These are phyloP conservation scores for Xylaria polymorpha DNA, from an alignment of 2,329 filamentous ascomycete species.

Conservation along the genomic window DNA sequence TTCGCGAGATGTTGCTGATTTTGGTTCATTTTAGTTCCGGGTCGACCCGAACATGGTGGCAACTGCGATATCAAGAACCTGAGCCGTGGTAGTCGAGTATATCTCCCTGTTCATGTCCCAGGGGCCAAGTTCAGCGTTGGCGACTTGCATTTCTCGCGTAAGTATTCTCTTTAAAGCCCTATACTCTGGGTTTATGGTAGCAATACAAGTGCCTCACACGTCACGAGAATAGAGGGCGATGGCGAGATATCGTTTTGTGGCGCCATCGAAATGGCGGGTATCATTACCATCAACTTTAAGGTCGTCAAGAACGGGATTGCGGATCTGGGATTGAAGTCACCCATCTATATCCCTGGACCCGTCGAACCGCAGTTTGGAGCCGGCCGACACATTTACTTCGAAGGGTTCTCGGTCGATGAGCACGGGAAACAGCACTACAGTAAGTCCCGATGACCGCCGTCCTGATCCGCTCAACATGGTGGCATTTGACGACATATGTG, in stretches of 20 bases:
- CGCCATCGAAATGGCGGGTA: constrained; percentile 93
- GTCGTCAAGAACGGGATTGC: constrained; percentile 85
- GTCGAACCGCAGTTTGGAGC: constrained; percentile 91
- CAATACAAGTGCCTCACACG: constrained; percentile 16
- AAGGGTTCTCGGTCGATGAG: constrained; percentile 91
- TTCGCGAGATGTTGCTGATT: constrained; percentile 7
- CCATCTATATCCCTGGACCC: constrained; percentile 86
- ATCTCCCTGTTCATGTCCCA: constrained; percentile 85
- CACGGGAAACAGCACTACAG: constrained; percentile 86
- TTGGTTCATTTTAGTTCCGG: constrained; percentile 67
- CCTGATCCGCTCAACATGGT: neutral
- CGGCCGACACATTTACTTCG: constrained; percentile 83
- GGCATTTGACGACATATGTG: neutral
- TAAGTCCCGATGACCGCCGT: constrained; percentile 23
- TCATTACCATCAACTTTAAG: constrained; percentile 90
- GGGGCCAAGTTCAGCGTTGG: constrained; percentile 93
- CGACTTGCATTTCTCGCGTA: constrained; percentile 83
- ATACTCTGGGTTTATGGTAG: neutral
- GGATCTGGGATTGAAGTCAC: constrained; percentile 80
- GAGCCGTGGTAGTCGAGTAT: constrained; percentile 81
- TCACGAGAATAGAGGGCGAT: constrained; percentile 71
- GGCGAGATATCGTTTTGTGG: constrained; percentile 91
- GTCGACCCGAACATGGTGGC: constrained; percentile 86
- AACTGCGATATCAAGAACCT: constrained; percentile 95
- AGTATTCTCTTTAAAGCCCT: constrained; percentile 41